A percentile compares a stretch with the other conserved stretches of the same genome.
Evolutionary conservation across 2,329 filamentous ascomycete species (phyloP).

Genomic region (Neoascochyta sp.): DNA sequence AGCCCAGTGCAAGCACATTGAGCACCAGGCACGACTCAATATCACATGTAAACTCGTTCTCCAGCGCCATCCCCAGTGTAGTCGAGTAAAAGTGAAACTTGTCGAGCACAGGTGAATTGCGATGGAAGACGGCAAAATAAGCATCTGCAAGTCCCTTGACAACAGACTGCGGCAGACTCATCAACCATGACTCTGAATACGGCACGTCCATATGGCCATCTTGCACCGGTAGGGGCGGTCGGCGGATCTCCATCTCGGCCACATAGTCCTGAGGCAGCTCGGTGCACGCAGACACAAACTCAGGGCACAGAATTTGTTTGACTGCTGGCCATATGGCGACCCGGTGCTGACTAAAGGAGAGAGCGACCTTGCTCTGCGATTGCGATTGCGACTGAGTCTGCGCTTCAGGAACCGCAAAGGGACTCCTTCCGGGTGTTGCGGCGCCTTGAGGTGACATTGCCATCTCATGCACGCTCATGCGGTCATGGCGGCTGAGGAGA

Average conservation of each 20-base stretch:
- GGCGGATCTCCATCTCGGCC: slow-evolving; percentile 48
- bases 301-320: slow-evolving; percentile 42
- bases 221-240: slow-evolving; percentile 44
- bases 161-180: slow-evolving; percentile 46
- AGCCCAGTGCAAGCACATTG: slow-evolving; percentile 51
- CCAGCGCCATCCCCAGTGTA: slow-evolving; percentile 48
- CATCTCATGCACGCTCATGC: slow-evolving; percentile 19
- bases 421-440: slow-evolving; percentile 24
- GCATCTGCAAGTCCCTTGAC: slow-evolving; percentile 53
- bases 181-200: slow-evolving; percentile 42
- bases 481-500: slow-evolving; percentile 14
- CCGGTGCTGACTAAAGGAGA: slow-evolving; percentile 52
- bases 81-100: slow-evolving; percentile 51
- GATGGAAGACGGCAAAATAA: slow-evolving; percentile 55
- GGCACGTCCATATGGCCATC: slow-evolving; percentile 34
- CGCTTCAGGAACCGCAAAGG: slow-evolving; percentile 17
- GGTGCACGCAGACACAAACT: slow-evolving; percentile 38
- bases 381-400: too few species aligned
- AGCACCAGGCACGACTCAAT: slow-evolving; percentile 53
- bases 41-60: slow-evolving; percentile 50
- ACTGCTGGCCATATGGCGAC: slow-evolving; percentile 51
- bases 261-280: slow-evolving; percentile 49
- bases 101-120: slow-evolving; percentile 52
- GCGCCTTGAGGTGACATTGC: slow-evolving; percentile 25
- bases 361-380: slow-evolving; percentile 30